A percentile compares a stretch with the other conserved stretches of the same genome.
Conservation (phyloP, 306 rosid species). For the Delonix regia region DNA sequence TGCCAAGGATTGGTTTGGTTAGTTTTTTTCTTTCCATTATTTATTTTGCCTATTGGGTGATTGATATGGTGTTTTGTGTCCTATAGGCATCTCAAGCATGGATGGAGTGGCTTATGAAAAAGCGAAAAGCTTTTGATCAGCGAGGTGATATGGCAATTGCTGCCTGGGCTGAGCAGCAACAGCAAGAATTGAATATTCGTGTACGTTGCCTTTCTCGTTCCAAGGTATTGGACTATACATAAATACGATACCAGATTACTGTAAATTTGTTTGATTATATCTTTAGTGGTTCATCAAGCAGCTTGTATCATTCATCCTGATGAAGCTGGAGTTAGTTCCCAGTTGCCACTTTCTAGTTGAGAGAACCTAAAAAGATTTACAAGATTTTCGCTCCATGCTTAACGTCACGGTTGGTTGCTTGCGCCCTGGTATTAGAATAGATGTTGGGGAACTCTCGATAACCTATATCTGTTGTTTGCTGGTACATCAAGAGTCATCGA, state of each 20-base stretch:
- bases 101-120: slow-evolving; percentile 94
- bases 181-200: slow-evolving; percentile 73
- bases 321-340: background rate
- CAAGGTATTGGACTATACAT: slow-evolving; percentile 59
- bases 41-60: background rate
- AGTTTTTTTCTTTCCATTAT: background rate
- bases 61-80: slow-evolving; percentile 31
- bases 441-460: too few relatives aligned
- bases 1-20: slow-evolving; percentile 10
- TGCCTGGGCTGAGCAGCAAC: slow-evolving; percentile 99
- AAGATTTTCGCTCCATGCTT: too few relatives aligned
- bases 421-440: too few relatives aligned
- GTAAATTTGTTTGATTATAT: slow-evolving; percentile 28
- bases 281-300: background rate
- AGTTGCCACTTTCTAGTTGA: slow-evolving; percentile 5
- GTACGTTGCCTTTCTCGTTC: slow-evolving; percentile 89
- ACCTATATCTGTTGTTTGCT: too few relatives aligned
- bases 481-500: too few relatives aligned
- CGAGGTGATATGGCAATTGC: slow-evolving; percentile 95
- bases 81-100: slow-evolving; percentile 93
- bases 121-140: slow-evolving; percentile 88
- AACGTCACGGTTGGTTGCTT: too few relatives aligned
- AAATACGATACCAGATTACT: slow-evolving; percentile 19
- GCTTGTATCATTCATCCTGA: slow-evolving; percentile 5
- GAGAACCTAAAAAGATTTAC: too few relatives aligned